Evolutionary conservation across 164 flowering plant genomes (phyloP), one percentile per base, ranked within the genome.

Genomic region (Umbilicus rupestris): DNA sequence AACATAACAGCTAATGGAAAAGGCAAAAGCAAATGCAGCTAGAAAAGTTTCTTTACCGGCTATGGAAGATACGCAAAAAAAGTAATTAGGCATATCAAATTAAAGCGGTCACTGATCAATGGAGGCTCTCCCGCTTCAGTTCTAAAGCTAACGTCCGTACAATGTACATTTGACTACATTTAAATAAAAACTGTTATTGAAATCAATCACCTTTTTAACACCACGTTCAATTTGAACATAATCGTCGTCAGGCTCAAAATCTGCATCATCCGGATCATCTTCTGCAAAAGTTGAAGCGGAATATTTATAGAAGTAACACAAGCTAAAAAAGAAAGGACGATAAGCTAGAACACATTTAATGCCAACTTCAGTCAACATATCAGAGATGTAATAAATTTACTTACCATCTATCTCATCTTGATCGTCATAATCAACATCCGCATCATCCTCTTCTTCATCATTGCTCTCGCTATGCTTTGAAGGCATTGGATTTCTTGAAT

Each of bases 251-350:
- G 97, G 99, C 72, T 95, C 90, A 79, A 95, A 95, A 71, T 95
- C 99, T 52, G 77, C 97, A 84, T 95, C 99, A 69, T 87, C 97
- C 20, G 97, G 97, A 67, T 95, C 99, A 84, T 95, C 99, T 79
- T 78, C 99, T 90, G 90, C 79, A 79, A 30, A 35, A 74, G 73
- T 62, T 1, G 49, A n/a, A 63, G 33, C 37, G 8, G 60, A 39
- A 64, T 16, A 11, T 39, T 28, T 46, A 66, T 22, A 69, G 8
- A 65, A 57, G 46, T 64, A 60, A n/a, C 24, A n/a, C 9, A 65
- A 70, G 8, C 24, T 24, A 47, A 31, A 65, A 69, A 1, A 28
- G 39, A 45, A n/a, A 59, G n/a, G 35, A 39, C 20, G 30, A 47
- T 49, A 24, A 30, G 29, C 49, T n/a, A 3, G 6, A 30, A 39